phyloP scores from a whole-genome alignment of 2,329 filamentous ascomycete genomes.

The Arachnomyces sp. region DNA sequence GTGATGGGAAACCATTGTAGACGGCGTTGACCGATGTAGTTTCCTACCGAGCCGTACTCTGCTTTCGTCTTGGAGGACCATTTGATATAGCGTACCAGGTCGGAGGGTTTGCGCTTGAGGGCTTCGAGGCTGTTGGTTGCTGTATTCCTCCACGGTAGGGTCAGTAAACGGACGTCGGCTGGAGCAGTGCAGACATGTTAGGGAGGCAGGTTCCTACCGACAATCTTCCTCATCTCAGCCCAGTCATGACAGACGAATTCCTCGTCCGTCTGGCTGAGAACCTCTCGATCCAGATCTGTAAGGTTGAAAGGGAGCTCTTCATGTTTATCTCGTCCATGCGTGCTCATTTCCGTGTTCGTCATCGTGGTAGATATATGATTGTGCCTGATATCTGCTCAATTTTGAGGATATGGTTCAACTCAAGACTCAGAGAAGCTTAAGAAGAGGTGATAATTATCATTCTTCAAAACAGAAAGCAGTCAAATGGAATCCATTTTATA shows the following conservation, averaged over 20 bases:
- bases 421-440: no score
- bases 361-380: neutral
- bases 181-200: neutral
- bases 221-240: conserved; percentile 44
- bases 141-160: conserved; percentile 14
- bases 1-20: conserved; percentile 42
- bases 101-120: conserved; percentile 51
- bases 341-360: neutral
- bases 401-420: no score
- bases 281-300: conserved; percentile 41
- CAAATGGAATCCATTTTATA: no score
- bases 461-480: no score
- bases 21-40: conserved; percentile 48
- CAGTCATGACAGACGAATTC: conserved; percentile 45
- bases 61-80: conserved; percentile 49
- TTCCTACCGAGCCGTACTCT: conserved; percentile 48
- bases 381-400: no score
- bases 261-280: conserved; percentile 45
- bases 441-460: no score
- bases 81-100: conserved; percentile 50
- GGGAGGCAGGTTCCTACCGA: conserved; percentile 30
- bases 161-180: conserved; percentile 2
- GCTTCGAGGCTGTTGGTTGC: conserved; percentile 46
- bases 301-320: conserved; percentile 37
- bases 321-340: no score